A percentile compares a stretch with the other conserved stretches of the same genome.
Evolutionary conservation across 352 stramenopile genomes (phyloP).

Genomic region (Globisporangium takayamanum): DNA sequence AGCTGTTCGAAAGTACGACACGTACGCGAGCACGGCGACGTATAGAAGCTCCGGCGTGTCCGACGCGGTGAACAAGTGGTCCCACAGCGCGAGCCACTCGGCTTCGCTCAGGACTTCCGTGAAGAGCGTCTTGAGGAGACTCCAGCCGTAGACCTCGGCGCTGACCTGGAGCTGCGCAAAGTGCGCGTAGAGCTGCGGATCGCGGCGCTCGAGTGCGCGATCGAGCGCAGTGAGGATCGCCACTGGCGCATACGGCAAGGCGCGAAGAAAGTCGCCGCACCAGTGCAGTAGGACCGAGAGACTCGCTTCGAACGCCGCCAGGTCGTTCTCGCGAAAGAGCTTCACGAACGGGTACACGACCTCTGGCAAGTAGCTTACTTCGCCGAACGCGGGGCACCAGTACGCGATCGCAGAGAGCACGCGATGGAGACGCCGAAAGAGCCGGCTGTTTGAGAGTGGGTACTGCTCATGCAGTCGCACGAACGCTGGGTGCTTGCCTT

Average conservation of each 20-base stretch:
- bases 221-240: slow-evolving; percentile 66
- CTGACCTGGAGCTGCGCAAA: slow-evolving; percentile 58
- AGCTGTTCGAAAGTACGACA: slow-evolving; percentile 60
- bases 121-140: slow-evolving; percentile 83
- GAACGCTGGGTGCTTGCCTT: slow-evolving; percentile 74
- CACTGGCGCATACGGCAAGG: slow-evolving; percentile 77
- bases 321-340: slow-evolving; percentile 79
- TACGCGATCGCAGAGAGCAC: slow-evolving; percentile 82
- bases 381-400: slow-evolving; percentile 89
- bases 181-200: slow-evolving; percentile 73
- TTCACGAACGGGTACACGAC: slow-evolving; percentile 88
- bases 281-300: slow-evolving; percentile 84
- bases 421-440: slow-evolving; percentile 72
- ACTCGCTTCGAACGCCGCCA: slow-evolving; percentile 87
- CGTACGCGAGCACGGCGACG: slow-evolving; percentile 63
- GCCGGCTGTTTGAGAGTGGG: slow-evolving; percentile 63
- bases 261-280: slow-evolving; percentile 75
- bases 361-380: slow-evolving; percentile 75
- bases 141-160: slow-evolving; percentile 77
- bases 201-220: slow-evolving; percentile 52
- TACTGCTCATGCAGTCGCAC: slow-evolving; percentile 67
- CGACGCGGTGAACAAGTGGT: slow-evolving; percentile 75
- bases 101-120: slow-evolving; percentile 84
- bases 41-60: slow-evolving; percentile 59
- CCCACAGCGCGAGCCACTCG: slow-evolving; percentile 87